These are phyloP conservation scores for Yarrowia osloensis DNA, from an alignment of 805 yeast genomes.

Conservation along the genomic window DNA sequence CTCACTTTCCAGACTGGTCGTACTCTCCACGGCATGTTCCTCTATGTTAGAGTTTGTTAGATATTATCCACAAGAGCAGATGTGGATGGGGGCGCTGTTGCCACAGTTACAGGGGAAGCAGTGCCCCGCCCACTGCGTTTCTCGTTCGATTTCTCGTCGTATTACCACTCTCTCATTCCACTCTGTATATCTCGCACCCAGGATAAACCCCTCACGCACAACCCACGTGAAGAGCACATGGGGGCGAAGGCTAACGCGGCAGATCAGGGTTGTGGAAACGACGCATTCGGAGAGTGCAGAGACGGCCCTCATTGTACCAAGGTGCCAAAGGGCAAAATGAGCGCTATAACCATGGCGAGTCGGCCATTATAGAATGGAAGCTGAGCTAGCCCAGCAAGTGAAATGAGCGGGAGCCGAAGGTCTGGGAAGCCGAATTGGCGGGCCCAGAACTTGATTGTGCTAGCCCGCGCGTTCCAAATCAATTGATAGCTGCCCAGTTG, in stretches of 20 bases:
- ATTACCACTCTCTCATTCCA: no score
- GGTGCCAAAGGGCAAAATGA: background rate
- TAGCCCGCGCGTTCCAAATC: background rate
- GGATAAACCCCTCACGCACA: background rate
- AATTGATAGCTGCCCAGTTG: no score
- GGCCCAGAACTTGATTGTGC: background rate
- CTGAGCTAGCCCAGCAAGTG: background rate
- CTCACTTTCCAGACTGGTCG: no score
- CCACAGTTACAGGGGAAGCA: no score
- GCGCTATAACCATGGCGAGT: background rate
- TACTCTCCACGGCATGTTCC: background rate
- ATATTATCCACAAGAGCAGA: no score
- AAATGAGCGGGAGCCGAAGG: background rate
- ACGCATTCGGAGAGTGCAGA: background rate
- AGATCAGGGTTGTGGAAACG: slow-evolving; percentile 16
- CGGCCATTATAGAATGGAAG: background rate
- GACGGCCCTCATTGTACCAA: background rate
- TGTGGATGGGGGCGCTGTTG: no score
- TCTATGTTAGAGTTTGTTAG: background rate
- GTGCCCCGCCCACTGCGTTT: no score
- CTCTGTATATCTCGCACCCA: no score
- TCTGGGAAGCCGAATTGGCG: background rate
- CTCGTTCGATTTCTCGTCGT: background rate
- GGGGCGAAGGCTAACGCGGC: slow-evolving; percentile 20
- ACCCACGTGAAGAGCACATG: slow-evolving; percentile 26